Evolutionary conservation across 179 eudicot genomes (phyloP).

Genomic region (Vitellaria paradoxa): DNA sequence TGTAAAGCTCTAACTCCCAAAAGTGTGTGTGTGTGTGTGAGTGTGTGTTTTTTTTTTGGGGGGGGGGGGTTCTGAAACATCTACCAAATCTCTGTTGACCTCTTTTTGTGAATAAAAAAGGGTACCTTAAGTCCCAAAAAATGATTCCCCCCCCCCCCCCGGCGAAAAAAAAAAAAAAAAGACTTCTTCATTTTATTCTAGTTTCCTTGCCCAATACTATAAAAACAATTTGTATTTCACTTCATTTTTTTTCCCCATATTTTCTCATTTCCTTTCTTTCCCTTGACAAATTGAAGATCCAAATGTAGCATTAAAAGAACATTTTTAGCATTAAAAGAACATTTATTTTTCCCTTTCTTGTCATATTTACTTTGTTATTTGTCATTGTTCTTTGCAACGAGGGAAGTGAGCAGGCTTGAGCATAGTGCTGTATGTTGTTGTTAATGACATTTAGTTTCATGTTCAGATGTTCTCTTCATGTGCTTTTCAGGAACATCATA

Average conservation of each 20-base stretch:
- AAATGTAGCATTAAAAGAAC: neutral
- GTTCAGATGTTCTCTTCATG: neutral
- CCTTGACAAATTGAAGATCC: neutral
- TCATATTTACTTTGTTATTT: neutral
- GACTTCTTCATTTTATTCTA: neutral
- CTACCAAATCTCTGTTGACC: neutral
- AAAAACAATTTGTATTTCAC: too few species aligned
- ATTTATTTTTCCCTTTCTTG: neutral
- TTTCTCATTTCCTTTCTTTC: neutral
- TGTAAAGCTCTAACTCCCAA: neutral
- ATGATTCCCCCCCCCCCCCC: neutral
- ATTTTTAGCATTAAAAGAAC: neutral
- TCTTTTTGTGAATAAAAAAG: neutral
- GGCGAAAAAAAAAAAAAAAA: too few species aligned
- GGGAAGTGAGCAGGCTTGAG: neutral
- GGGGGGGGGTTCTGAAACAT: neutral
- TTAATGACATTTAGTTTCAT: neutral
- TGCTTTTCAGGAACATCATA: neutral
- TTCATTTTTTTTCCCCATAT: neutral
- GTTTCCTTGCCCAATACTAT: neutral
- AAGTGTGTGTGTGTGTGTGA: neutral
- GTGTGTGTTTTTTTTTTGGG: too few species aligned
- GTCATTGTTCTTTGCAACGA: too few species aligned
- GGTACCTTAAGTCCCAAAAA: neutral
- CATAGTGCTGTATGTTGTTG: neutral